Base-by-base conservation (phyloP, 2,329 filamentous ascomycete genomes). In the Aspergillus ochraceus region DNA sequence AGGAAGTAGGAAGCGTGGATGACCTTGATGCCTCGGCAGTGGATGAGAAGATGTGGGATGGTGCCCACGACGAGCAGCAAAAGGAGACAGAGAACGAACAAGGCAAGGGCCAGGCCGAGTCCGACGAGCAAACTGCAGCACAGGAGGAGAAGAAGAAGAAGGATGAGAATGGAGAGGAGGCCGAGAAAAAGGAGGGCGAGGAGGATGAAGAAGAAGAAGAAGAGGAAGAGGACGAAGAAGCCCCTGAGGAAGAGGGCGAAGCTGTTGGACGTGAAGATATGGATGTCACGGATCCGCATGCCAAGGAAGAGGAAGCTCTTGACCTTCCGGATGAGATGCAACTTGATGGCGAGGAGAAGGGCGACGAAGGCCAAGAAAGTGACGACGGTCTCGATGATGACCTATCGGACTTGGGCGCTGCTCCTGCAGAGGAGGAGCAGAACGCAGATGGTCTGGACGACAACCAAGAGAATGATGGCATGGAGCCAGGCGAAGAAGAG, bases 21-120 rank as follows among this genome's bases (percentile, higher is more conserved):
- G 92, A 96, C 69, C 81, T 97, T 47, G 94, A 97, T 67, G 89
- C 92, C 12, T 90, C 88, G 17, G 91, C 94, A 20, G 90, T 98
- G 1, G 96, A 99, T 72, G 96, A 99, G 79, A 99, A 98, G 81
- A 92, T 98, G 85, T 99, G 95, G 95, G 93, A 99, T 76, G 93
- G 92, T 45, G 88, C 88, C 50, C 79, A 79, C 42, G 88, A 91
- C 49, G 83, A 89, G 52, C 84, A 93, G 49, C 77, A 81, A 58
- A 81, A 80, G 59, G 87, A 93, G 52, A 88, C 90, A 1, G 90
- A 94, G 52, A 95, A 95, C 66, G 90, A 97, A 77, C 66, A 85
- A 77, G 65, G 81, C 67, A 76, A 83, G 77, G 79, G 84, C 50
- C 70, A 74, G 11, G 75, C 80, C 12, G 77, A 83, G 47, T 73